phyloP scores from a whole-genome alignment of 164 flowering plant species.

The Tinospora cordifolia region DNA sequence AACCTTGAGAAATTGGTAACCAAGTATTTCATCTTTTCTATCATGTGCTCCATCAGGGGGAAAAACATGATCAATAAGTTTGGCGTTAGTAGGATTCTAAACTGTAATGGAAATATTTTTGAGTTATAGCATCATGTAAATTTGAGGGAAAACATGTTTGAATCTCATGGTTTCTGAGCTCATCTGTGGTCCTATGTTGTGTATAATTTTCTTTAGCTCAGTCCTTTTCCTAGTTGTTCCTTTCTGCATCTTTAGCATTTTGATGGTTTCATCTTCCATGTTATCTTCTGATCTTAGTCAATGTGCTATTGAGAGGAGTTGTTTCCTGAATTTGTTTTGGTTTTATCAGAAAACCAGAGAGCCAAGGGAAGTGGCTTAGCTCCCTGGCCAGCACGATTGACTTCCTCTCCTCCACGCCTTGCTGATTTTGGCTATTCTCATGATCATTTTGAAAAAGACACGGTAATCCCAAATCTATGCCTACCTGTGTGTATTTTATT shows the following conservation, averaged over 20 bases:
- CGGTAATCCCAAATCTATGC: slow-evolving; percentile 33
- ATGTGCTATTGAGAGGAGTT: background rate
- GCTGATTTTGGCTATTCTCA: slow-evolving; percentile 68
- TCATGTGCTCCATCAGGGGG: background rate
- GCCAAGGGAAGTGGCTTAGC: slow-evolving; percentile 69
- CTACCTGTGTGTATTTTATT: background rate
- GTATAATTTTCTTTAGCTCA: background rate
- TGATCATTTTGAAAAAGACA: slow-evolving; percentile 71
- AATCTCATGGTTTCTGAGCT: background rate
- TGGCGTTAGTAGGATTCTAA: background rate
- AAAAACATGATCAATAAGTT: background rate
- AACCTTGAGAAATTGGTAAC: background rate
- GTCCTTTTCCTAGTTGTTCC: background rate
- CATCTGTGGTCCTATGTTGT: background rate
- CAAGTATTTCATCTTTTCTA: background rate
- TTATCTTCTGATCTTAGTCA: background rate
- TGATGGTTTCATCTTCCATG: background rate
- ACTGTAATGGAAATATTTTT: background rate
- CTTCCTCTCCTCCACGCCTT: slow-evolving; percentile 77
- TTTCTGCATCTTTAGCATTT: background rate
- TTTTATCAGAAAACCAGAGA: slow-evolving; percentile 42
- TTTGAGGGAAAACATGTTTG: background rate
- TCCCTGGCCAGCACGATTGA: slow-evolving; percentile 83
- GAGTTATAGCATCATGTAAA: background rate
- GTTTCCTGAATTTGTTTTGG: slow-evolving; percentile 5